Conservation (phyloP, 768 basidiomycete genomes). For the Lactarius trivialis region DNA sequence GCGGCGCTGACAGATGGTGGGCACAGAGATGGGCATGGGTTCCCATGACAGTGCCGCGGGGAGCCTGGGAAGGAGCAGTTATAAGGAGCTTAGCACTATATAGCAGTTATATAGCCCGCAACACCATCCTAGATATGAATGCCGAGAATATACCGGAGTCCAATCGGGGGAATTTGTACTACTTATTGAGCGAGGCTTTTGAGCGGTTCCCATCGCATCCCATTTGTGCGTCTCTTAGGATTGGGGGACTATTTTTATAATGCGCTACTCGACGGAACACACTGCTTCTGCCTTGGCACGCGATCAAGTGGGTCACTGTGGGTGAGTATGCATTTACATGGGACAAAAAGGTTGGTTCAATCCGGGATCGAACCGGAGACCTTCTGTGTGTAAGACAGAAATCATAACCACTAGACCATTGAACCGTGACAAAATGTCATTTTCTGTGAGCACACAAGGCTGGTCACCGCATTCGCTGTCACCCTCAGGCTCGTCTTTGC, state of each 20-base stretch:
- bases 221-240: neutral
- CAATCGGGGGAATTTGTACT: neutral
- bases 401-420: conserved; percentile 28
- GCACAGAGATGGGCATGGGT: neutral
- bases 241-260: neutral
- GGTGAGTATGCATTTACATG: no score
- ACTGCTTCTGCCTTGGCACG: neutral
- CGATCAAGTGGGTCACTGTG: no score
- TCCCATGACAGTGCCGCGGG: neutral
- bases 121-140: neutral
- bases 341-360: conserved; percentile 22
- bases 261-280: neutral
- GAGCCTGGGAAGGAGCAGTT: neutral
- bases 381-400: conserved; percentile 28
- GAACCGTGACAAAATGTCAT: neutral
- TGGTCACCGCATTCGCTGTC: no score
- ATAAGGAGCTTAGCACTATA: neutral
- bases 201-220: neutral
- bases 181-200: neutral
- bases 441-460: neutral
- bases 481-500: no score
- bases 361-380: conserved; percentile 27
- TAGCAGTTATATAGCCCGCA: no score
- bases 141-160: neutral
- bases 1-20: neutral